These are phyloP conservation scores for Pleodorina starrii DNA, from an alignment of 139 green algal genomes.

Conservation along the genomic window DNA sequence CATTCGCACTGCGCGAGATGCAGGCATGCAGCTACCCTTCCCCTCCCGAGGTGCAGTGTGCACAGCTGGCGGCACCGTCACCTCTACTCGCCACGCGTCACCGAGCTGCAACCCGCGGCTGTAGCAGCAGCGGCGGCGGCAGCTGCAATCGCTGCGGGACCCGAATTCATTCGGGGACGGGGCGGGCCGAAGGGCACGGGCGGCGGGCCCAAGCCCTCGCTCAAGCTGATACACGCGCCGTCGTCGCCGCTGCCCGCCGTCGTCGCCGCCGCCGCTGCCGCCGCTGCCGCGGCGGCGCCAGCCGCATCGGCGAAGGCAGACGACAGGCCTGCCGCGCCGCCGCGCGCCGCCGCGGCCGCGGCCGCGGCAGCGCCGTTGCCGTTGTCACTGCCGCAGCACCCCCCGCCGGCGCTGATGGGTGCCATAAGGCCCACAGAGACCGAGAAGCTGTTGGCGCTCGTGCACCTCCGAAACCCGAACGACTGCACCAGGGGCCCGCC, in stretches of 20 bases:
- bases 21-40: no score
- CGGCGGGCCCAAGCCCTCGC: not conserved
- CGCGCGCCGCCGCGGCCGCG: no score
- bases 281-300: not conserved
- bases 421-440: not conserved
- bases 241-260: not conserved
- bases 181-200: not conserved
- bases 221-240: not conserved
- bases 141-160: not conserved
- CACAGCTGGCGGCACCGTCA: no score
- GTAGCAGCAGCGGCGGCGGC: not conserved
- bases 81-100: no score
- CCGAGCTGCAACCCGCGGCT: no score
- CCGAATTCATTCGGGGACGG: not conserved
- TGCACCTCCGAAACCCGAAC: constrained; percentile 41
- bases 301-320: not conserved
- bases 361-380: not conserved
- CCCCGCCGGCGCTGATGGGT: not conserved
- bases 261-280: no score
- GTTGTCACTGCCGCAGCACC: not conserved
- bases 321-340: not conserved
- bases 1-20: no score
- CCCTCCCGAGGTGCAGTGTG: no score
- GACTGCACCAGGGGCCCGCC: not conserved
- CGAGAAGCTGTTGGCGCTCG: constrained; percentile 19